Conservation (phyloP, 495 filamentous ascomycete genomes). For the Penicillium lagena region DNA sequence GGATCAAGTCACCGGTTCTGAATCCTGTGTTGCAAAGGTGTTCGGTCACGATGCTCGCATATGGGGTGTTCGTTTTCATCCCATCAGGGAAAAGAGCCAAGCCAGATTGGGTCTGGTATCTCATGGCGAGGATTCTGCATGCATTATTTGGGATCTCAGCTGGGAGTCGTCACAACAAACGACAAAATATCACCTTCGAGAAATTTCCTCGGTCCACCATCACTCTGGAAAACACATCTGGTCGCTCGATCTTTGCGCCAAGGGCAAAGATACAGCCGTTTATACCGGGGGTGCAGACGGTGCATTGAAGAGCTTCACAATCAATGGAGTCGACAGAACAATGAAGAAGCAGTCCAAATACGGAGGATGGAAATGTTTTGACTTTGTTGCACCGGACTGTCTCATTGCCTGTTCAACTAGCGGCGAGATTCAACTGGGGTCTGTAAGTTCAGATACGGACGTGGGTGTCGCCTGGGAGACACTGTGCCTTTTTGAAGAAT, state of each 20-base stretch:
- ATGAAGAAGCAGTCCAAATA: slow-evolving; percentile 15
- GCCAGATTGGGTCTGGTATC: slow-evolving; percentile 50
- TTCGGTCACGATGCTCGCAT: slow-evolving; percentile 89
- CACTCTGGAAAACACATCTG: slow-evolving; percentile 93
- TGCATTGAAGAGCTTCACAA: slow-evolving; percentile 31
- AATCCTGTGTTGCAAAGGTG: slow-evolving; percentile 50
- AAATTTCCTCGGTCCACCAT: slow-evolving; percentile 46
- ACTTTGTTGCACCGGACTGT: slow-evolving; percentile 51
- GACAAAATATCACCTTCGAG: slow-evolving; percentile 35
- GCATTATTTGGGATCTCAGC: slow-evolving; percentile 61
- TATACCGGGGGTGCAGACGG: slow-evolving; percentile 90
- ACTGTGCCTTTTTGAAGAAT: slow-evolving; percentile 22
- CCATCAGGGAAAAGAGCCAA: slow-evolving; percentile 11
- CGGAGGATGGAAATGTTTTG: slow-evolving; percentile 57
- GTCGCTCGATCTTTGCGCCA: slow-evolving; percentile 51
- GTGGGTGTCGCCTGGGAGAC: slow-evolving; percentile 23
- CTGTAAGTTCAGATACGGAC: slow-evolving; percentile 9
- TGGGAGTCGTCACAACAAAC: slow-evolving; percentile 15
- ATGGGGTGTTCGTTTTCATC: slow-evolving; percentile 72
- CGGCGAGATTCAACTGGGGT: slow-evolving; percentile 54
- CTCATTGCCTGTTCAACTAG: slow-evolving; percentile 54
- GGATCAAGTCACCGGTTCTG: slow-evolving; percentile 16
- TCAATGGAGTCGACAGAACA: slow-evolving; percentile 5
- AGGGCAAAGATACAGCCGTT: slow-evolving; percentile 32
- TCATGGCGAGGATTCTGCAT: slow-evolving; percentile 72